Base-by-base conservation (phyloP, 2,329 filamentous ascomycete species). In the Ophiocordyceps camponoti-leonardi region DNA sequence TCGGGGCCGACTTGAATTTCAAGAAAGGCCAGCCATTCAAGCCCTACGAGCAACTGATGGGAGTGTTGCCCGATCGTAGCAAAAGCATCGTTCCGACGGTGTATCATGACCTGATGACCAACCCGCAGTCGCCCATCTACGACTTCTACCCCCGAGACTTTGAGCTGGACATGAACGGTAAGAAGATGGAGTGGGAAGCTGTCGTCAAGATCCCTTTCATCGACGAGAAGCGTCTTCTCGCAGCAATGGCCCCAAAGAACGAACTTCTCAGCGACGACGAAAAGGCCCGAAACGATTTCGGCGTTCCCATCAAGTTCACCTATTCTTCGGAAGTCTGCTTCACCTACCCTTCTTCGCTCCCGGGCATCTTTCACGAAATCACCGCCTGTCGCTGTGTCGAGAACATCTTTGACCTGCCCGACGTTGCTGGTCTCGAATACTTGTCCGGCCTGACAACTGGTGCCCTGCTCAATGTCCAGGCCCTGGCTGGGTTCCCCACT, bases 151-250 rank as follows among this genome's bases (percentile, higher is more conserved):
- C 92, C 2, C 77, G 90, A 54, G 92, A 98, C 55, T 98, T 98
- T 56, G 86, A 93, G 52, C 72, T 98, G 39, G 93, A 98, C 60
- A 96, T 98, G 92, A 96, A 98, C 55, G 93, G 92, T 48, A 98
- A 98, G 69, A 98, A 94, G 67, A 93, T 94, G 83, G 93, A 98
- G 51, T 98, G 92, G 92, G 92, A 98, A 60, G 92, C 92, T 26
- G 90, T 98, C 35, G 87, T 98, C 51, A 98, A 96, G 64, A 98
- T 98, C 57, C 92, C 92, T 0, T 98, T 98, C 64, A 98, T 98
- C 51, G 86, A 98, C 48, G 90, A 98, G 61, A 78, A 82, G 55
- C 78, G 92, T 23, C 69, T 98, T 2, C 70, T 98, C 46, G 66
- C 71, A 35, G 92, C 90, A 8, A 95, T 98, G 84, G 81, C 73